Evolutionary conservation across 306 rosid species (phyloP).

Genomic region (Inga laurina): DNA sequence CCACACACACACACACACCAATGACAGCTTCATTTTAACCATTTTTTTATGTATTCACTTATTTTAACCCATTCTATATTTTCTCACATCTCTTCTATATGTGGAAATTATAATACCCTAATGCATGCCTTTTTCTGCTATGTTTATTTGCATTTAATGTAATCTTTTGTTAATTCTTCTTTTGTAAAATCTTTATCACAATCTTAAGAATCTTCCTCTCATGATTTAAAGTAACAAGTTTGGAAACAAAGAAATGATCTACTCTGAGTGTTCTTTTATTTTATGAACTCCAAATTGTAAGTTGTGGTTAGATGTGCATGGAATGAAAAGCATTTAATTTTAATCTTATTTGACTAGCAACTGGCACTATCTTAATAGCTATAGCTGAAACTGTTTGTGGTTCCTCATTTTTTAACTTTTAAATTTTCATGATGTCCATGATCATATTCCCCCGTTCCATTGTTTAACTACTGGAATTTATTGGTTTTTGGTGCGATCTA

Average conservation of each 20-base stretch:
- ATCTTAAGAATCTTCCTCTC: conserved; percentile 23
- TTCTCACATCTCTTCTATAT: not conserved
- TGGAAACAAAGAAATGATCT: conserved; percentile 23
- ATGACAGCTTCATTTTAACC: conserved; percentile 20
- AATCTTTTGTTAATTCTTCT: conserved; percentile 16
- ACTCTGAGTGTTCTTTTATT: conserved; percentile 15
- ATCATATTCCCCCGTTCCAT: conserved; percentile 7
- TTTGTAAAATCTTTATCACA: conserved; percentile 23
- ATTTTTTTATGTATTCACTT: conserved; percentile 2
- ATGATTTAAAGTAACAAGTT: conserved; percentile 24
- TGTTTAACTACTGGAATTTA: conserved; percentile 15
- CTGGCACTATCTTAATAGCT: conserved; percentile 8
- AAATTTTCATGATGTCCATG: not conserved
- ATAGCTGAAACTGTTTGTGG: conserved; percentile 4
- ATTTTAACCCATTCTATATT: conserved; percentile 10
- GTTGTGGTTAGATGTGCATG: conserved; percentile 12
- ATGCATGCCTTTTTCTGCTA: not conserved
- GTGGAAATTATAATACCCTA: not conserved
- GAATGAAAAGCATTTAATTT: conserved; percentile 16
- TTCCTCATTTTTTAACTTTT: conserved; percentile 19
- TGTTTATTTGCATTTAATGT: not conserved
- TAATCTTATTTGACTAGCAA: conserved; percentile 18
- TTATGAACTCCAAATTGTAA: conserved; percentile 32
- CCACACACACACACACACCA: too few relatives aligned
- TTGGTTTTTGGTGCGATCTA: not conserved